A percentile compares a stretch with the other conserved stretches of the same genome.
Evolutionary conservation across 768 basidiomycete species (phyloP).

Genomic region (Ramaria sp.): DNA sequence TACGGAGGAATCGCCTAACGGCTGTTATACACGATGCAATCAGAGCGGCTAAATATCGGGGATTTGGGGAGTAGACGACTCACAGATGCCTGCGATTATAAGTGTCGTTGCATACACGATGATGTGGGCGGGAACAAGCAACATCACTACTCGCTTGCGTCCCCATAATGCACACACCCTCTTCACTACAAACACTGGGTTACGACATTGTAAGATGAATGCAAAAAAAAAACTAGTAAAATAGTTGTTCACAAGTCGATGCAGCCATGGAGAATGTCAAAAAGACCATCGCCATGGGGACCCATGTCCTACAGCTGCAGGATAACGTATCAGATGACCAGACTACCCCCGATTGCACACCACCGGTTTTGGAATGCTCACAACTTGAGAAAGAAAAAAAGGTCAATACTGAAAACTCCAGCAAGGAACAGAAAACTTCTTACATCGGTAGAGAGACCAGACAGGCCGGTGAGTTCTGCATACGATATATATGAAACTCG

Average conservation of each 20-base stretch:
- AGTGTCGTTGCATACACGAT: background rate
- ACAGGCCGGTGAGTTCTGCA: background rate
- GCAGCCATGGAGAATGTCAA: background rate
- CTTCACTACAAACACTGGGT: conserved; percentile 2
- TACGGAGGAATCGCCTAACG: background rate
- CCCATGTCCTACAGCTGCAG: conserved; percentile 2
- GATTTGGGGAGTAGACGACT: background rate
- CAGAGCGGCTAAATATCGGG: background rate
- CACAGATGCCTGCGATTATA: background rate
- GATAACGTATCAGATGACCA: too few relatives aligned
- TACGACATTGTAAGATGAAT: background rate
- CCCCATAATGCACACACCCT: conserved; percentile 5
- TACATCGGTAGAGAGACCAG: background rate
- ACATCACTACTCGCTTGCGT: background rate
- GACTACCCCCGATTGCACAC: background rate
- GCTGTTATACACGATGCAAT: background rate
- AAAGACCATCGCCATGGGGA: background rate
- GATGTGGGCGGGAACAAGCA: background rate
- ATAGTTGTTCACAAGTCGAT: background rate
- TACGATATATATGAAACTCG: background rate
- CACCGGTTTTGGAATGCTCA: background rate
- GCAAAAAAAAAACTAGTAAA: background rate
- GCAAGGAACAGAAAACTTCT: background rate
- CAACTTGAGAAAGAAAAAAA: background rate
- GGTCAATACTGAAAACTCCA: background rate